Base-by-base conservation (phyloP, 169 alveolate species). In the Toxoplasma gondii region DNA sequence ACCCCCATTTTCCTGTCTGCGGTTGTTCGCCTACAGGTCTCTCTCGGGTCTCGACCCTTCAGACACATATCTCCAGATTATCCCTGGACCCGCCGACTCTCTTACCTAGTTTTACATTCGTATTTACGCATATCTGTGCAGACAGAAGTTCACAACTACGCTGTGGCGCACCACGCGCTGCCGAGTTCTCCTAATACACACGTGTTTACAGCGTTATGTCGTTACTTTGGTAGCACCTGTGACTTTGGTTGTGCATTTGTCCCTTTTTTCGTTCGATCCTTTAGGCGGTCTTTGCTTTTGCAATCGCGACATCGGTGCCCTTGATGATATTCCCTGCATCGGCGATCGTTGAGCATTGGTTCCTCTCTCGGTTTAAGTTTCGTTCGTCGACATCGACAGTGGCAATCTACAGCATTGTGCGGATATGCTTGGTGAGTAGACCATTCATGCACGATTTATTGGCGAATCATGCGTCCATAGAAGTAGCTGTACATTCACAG, bases 301-400 rank as follows among this genome's bases (percentile, higher is more conserved):
- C 84, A 12, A n/a, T 74, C 44, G 0, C n/a, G 84, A 4, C 84
- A 1, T 19, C 84, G 43, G 39, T 34, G 49, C 84, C 84, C 39
- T n/a, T 74, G 84, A 74, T 74, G 84, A 74, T 74, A 44, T 74
- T 74, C 84, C 84, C 84, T 10, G 84, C 84, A 12, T 74, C 43
- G 44, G 44, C 24, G 16, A 74, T 74, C 43, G 84, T 74, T 12
- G 84, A 74, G 49, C 38, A n/a, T 44, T 1, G 39, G 84, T 22
- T 31, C 7, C 43, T 74, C 84, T 22, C 44, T 74, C 84, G 44
- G 12, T 34, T 74, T 31, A 22, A 74, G 10, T 36, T 17, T n/a
- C n/a, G n/a, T n/a, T 10, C 84, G 38, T n/a, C 44, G 39, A 12
- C 43, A 12, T 74, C 41, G 5, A n/a, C 5, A 31, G 44, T 16